A percentile compares a stretch with the other conserved stretches of the same genome.
These are phyloP conservation scores for Penicillium frequentans DNA, from an alignment of 2,329 filamentous ascomycete genomes.

Conservation along the genomic window DNA sequence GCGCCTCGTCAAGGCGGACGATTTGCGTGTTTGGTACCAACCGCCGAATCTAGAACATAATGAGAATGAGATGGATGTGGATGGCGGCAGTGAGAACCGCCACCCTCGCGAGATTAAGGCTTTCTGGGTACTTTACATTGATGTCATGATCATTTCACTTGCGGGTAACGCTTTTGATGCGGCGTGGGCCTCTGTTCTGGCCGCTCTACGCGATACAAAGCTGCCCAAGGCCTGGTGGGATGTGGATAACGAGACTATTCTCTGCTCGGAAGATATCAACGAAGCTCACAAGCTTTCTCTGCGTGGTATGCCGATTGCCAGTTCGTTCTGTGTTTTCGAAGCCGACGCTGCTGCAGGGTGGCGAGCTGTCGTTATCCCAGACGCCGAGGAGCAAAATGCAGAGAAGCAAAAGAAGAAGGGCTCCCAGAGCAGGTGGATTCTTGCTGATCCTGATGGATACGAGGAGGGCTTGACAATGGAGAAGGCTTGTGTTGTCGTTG, in stretches of 20 bases:
- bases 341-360: slow-evolving; percentile 49
- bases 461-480: slow-evolving; percentile 86
- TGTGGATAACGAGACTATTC: slow-evolving; percentile 71
- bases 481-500: slow-evolving; percentile 78
- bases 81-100: slow-evolving; percentile 35
- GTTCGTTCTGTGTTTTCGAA: slow-evolving; percentile 76
- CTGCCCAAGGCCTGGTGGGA: slow-evolving; percentile 84
- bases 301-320: slow-evolving; percentile 69
- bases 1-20: slow-evolving; percentile 63
- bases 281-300: slow-evolving; percentile 60
- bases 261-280: slow-evolving; percentile 66
- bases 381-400: slow-evolving; percentile 26
- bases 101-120: slow-evolving; percentile 63
- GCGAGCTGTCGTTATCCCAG: slow-evolving; percentile 37
- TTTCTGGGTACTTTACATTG: slow-evolving; percentile 94
- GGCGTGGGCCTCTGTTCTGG: slow-evolving; percentile 80
- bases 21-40: slow-evolving; percentile 72
- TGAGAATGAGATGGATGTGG: slow-evolving; percentile 48
- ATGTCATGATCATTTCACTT: slow-evolving; percentile 89
- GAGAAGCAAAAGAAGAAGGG: slow-evolving; percentile 37
- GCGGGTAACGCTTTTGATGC: slow-evolving; percentile 92
- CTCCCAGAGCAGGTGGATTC: slow-evolving; percentile 60
- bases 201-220: slow-evolving; percentile 74
- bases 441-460: slow-evolving; percentile 85
- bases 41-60: slow-evolving; percentile 44